Conservation (phyloP, 768 basidiomycete species). For the Gymnopilus junonius region DNA sequence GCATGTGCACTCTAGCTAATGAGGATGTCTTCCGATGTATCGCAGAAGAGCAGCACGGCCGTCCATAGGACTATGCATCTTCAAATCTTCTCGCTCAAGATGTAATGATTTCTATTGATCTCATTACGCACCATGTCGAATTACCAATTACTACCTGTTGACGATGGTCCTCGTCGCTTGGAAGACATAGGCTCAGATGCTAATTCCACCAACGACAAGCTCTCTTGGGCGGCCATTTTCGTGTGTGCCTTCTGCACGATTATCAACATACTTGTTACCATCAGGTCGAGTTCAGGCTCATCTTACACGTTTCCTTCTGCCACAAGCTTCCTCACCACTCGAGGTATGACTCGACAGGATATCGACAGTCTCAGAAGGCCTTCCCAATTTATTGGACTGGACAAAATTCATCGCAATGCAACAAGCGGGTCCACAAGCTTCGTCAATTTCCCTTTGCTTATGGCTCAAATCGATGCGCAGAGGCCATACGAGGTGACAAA, state of each 20-base stretch:
- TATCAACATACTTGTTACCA: not conserved
- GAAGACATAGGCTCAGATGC: not conserved
- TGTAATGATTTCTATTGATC: too few species aligned
- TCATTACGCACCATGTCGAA: not conserved
- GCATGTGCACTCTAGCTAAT: too few species aligned
- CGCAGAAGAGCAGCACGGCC: too few species aligned
- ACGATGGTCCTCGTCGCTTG: not conserved
- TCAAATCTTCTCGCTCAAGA: too few species aligned
- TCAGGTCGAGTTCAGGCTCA: not conserved
- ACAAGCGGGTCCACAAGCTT: not conserved
- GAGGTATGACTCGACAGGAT: conserved; percentile 2
- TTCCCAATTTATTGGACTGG: conserved; percentile 7
- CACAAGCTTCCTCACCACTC: not conserved
- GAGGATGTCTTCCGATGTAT: too few species aligned
- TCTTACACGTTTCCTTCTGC: conserved; percentile 2
- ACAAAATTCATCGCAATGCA: conserved; percentile 1
- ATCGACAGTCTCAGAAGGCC: conserved; percentile 6
- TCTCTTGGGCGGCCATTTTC: conserved; percentile 1
- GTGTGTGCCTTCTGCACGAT: not conserved
- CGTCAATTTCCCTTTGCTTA: conserved; percentile 3
- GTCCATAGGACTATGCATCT: too few species aligned
- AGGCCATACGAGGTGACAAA: not conserved
- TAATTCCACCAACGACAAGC: not conserved
- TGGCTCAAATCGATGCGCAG: conserved; percentile 3
- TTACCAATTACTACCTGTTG: not conserved